phyloP scores from a whole-genome alignment of 768 basidiomycete genomes.

The Suillus fuscotomentosus region DNA sequence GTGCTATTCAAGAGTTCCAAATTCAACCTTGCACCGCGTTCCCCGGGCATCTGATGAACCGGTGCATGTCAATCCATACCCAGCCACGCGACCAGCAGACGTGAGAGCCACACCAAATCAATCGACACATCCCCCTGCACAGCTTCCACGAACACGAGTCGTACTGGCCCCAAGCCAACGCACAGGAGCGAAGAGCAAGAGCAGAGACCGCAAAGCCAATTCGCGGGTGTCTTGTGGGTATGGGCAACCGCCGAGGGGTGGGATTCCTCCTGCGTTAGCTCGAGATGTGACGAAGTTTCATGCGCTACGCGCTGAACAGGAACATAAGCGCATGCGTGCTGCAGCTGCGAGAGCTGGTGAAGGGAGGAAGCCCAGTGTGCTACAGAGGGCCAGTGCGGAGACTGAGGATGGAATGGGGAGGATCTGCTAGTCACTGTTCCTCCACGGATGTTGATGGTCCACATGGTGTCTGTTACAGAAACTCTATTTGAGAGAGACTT shows the following conservation, averaged over 20 bases:
- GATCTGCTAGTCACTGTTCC: neutral
- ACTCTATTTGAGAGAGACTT: neutral
- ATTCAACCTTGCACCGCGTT: neutral
- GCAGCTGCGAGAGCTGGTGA: conserved; percentile 9
- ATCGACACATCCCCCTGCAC: neutral
- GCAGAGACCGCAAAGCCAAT: conserved; percentile 7
- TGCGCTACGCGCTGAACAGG: conserved; percentile 23
- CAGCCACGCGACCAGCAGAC: neutral
- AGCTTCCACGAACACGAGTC: conserved; percentile 3
- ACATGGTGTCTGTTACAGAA: neutral
- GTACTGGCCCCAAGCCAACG: conserved; percentile 8
- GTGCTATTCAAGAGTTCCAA: conserved; percentile 10
- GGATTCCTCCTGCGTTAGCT: conserved; percentile 30
- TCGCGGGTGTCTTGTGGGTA: conserved; percentile 3
- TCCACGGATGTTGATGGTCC: neutral
- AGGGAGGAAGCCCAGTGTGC: conserved; percentile 27
- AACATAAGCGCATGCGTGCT: conserved; percentile 17
- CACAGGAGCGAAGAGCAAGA: neutral
- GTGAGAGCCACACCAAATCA: neutral
- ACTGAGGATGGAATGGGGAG: neutral
- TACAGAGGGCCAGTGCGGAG: conserved; percentile 9
- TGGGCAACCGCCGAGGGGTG: conserved; percentile 25
- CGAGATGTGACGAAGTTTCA: conserved; percentile 29
- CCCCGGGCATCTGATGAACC: neutral
- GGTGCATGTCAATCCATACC: neutral